A percentile compares a stretch with the other conserved stretches of the same genome.
phyloP scores from a whole-genome alignment of 2,329 filamentous ascomycete genomes.

The Aspergillus puulaauensis region DNA sequence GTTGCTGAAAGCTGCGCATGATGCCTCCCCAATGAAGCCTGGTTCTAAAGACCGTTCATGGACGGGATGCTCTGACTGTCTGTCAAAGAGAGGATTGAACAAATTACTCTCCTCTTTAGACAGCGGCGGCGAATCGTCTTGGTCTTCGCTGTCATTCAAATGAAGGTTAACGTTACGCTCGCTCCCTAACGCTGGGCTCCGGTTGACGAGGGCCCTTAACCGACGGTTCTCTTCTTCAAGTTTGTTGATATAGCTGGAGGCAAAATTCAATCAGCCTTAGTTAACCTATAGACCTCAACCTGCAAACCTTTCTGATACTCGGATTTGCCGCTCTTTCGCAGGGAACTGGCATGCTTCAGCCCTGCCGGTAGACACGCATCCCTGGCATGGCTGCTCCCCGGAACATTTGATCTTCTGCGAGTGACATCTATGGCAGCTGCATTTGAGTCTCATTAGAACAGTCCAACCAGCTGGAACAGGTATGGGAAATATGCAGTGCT shows the following conservation, averaged over 20 bases:
- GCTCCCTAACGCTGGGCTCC: background rate
- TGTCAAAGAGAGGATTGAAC: slow-evolving; percentile 11
- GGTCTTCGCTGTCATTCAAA: background rate
- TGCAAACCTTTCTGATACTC: slow-evolving; percentile 1
- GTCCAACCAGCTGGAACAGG: background rate
- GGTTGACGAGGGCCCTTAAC: background rate
- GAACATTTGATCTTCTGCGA: slow-evolving; percentile 8
- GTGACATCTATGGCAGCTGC: slow-evolving; percentile 10
- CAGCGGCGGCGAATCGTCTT: slow-evolving; percentile 4
- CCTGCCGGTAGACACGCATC: background rate
- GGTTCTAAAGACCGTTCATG: slow-evolving; percentile 8
- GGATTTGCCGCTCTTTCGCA: slow-evolving; percentile 6
- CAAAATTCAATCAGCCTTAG: background rate
- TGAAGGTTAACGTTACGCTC: background rate
- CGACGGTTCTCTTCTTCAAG: slow-evolving; percentile 7
- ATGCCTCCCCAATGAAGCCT: slow-evolving; percentile 10
- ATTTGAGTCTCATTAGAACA: background rate
- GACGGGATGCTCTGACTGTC: slow-evolving; percentile 1
- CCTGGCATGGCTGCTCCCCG: slow-evolving; percentile 1
- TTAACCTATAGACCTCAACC: background rate
- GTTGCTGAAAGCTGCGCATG: slow-evolving; percentile 12
- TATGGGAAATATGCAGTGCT: background rate
- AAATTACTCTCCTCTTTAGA: slow-evolving; percentile 11
- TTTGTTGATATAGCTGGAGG: slow-evolving; percentile 1
- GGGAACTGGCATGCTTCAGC: slow-evolving; percentile 6